Evolutionary conservation across 192 early-diverging fungal species (phyloP), one percentile per base, ranked within the genome.

Genomic region (Powellomyces hirtus): DNA sequence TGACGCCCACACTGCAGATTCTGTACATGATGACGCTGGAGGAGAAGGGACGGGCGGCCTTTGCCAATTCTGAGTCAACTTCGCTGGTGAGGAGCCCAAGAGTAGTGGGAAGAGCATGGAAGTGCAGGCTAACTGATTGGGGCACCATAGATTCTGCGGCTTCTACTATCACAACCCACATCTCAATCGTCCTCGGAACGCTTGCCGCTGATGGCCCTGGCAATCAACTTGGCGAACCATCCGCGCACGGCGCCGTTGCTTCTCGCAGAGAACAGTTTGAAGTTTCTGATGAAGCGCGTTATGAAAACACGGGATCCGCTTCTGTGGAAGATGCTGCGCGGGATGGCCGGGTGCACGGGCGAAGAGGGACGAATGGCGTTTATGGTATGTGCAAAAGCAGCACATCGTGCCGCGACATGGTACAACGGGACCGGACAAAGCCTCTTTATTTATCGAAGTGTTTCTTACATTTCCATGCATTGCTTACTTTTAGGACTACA

Each of bases 271-370:
- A 77, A 74, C 62, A 78, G 84, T 1, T 58, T 85, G 1, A 84
- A 77, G 57, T 83, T 83, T 58, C 64, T 86, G 27, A 55, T 86
- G 59, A 78, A 81, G 66, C 71, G 83, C 16, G 79, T 73, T 5
- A 27, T 86, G 26, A 85, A 85, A 62, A 81, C 83, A 11, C 31
- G 73, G 40, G 84, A 86, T 67, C 69, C 75, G 30, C 62, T 85
- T 24, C 46, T 86, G 33, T 66, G 86, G 14, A 86, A 86, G 63
- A 77, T 86, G 83, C 35, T 82, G 36, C 75, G 81, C 8, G 80
- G 78, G 58, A 74, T 85, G 46, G 62, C 76, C 10, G 49, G 55
- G 55, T 77, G 27, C 16, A 31, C 75, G 6, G 79, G 73, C 24
- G 53, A 64, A 2, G 59, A 59, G 46, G 55, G 56, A 10, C 77